Evolutionary conservation across 768 basidiomycete species (phyloP).

Genomic region (Lactifluus rugatus): DNA sequence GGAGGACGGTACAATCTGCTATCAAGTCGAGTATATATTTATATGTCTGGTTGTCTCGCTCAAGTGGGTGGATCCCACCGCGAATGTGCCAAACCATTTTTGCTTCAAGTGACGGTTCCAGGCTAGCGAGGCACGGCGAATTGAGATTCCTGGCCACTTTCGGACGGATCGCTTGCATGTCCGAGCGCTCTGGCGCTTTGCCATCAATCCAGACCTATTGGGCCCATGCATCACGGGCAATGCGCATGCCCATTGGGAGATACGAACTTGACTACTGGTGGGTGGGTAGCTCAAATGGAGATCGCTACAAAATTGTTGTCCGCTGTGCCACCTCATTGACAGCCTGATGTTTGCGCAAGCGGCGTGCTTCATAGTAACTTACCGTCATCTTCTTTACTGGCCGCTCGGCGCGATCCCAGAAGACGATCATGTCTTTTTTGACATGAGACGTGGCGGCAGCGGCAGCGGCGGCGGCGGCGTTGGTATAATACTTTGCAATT

Average conservation of each 20-base stretch:
- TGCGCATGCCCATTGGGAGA: background rate
- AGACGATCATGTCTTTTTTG: background rate
- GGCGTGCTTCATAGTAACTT: background rate
- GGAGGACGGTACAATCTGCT: too few species aligned
- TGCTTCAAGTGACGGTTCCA: too few species aligned
- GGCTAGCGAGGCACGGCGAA: background rate
- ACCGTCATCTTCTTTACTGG: background rate
- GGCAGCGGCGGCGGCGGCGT: background rate
- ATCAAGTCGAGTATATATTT: background rate
- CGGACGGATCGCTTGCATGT: background rate
- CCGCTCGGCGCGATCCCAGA: background rate
- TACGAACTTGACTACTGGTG: too few species aligned
- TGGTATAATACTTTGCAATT: too few species aligned
- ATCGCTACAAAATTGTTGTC: too few species aligned
- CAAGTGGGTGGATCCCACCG: background rate
- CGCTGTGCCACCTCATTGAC: too few species aligned
- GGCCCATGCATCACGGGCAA: too few species aligned
- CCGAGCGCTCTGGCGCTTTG: background rate
- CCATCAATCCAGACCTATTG: background rate
- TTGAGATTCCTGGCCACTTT: background rate
- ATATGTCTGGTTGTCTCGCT: background rate
- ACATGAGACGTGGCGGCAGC: background rate
- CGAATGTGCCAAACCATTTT: background rate
- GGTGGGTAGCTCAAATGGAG: too few species aligned
- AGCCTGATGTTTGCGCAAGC: background rate